Base-by-base conservation (phyloP, 805 yeast species). In the Priceomyces castillae region DNA sequence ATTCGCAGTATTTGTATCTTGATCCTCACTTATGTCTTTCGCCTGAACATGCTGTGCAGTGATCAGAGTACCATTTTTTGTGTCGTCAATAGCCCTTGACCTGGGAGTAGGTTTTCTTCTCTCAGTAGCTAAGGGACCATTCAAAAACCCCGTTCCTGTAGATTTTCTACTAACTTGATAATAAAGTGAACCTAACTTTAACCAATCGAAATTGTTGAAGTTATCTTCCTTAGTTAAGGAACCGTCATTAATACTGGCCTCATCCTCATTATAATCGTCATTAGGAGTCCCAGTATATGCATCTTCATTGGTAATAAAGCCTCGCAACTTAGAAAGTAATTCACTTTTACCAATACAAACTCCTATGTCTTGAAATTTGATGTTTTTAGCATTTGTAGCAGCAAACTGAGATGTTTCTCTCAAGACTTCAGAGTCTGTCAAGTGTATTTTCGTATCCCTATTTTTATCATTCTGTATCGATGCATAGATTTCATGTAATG, bases 111-210 rank as follows among this genome's bases (percentile, higher is more conserved):
- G 53, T n/a, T 58, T 63, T 51, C 74, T 78, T 48, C 77, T 75
- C 49, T 83, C 84, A 2, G 82, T 68, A 14, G 77, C 80, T 34
- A 87, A 64, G 0, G 95, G 90, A 0, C 95, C 95, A 42, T 81
- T 65, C 47, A 88, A 61, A 56, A 84, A 86, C 48, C 82, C 86
- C 16, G 73, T 64, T 0, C 79, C 73, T 0, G 72, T 61, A 0
- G 85, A 73, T 39, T 73, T 70, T 3, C 56, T 56, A 43, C 84
- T 76, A 26, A 73, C 55, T 46, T 69, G 60, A 47, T 73, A 64
- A 49, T 71, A 78, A 23, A 80, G 55, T 2, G 76, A 59, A 0
- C 90, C 90, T 18, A 84, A 57, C 40, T 69, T 66, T 30, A 76
- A 59, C 88, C 90, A 84, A 55, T 84, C 74, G 49, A 71, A 72